Evolutionary conservation across 208 protist species (phyloP), one percentile per base, ranked within the genome.

Genomic region (Trypanosoma caninum): DNA sequence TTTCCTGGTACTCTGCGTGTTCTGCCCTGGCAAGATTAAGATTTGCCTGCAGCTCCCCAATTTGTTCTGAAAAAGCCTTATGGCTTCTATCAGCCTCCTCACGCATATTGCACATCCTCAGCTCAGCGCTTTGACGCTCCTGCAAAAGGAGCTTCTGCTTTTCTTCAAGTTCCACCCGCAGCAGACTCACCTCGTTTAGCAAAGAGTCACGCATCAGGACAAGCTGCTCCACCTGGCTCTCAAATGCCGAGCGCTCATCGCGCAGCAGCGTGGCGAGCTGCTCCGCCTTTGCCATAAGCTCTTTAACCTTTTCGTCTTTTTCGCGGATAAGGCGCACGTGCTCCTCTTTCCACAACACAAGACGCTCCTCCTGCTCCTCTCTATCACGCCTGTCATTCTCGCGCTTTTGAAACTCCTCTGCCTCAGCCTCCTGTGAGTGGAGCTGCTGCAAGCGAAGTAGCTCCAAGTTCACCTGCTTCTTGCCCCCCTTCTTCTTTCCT

Each of bases 321-420:
- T 88, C 80, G 14, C 60, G 67, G 23, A 84, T 56, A 25, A 78
- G 58, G 3, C 60, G 59, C 16, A 74, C 54, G 9, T 90, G 77
- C 59, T 90, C 82, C 55, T 93, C 89, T 28, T 82, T 82, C 59
- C 83, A 65, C 48, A 84, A 60, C 27, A 73, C 64, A 3, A 84
- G 68, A 45, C 72, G 76, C 61, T 93, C 89, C 69, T 90, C 78
- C 53, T 81, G 56, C 53, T 91, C 86, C 35, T 86, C 79, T 20
- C 68, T 57, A 40, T 89, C 84, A 35, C 86, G 79, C 3, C 78
- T 76, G 48, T 91, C 80, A 55, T 82, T 84, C 51, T 95, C 89
- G 37, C 45, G 59, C 38, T 65, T 61, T 62, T 87, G 76, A 56
- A 89, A 59, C 8, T 82, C 73, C 55, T 93, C 86, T 6, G 86